phyloP scores from a whole-genome alignment of 78 protist species.

The Isochrysis galbana region DNA sequence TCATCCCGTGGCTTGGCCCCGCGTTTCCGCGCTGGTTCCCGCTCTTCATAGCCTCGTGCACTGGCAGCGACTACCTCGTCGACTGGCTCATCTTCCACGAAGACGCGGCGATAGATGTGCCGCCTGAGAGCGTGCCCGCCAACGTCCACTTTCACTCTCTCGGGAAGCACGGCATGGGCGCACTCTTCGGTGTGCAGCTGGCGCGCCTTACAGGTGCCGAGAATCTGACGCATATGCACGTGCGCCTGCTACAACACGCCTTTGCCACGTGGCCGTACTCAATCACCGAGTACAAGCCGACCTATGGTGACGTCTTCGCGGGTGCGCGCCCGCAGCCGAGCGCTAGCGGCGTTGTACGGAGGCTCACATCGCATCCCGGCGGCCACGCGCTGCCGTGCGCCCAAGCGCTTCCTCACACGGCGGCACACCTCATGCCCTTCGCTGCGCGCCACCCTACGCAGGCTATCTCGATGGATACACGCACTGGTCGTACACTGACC shows the following conservation, averaged over 20 bases:
- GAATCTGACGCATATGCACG: neutral
- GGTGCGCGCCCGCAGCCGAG: no score
- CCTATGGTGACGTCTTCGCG: neutral
- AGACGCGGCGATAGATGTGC: neutral
- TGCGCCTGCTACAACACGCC: neutral
- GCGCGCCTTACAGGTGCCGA: neutral
- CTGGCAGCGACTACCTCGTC: neutral
- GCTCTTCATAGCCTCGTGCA: neutral
- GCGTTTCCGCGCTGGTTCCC: neutral
- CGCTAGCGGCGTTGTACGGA: no score
- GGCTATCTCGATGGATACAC: neutral
- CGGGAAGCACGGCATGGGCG: neutral
- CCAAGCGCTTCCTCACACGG: no score
- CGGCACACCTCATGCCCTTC: no score
- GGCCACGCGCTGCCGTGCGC: no score
- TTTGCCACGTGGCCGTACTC: neutral
- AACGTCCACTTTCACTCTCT: neutral
- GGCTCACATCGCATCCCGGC: no score
- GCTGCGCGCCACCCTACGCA: no score
- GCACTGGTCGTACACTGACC: constrained; percentile 22
- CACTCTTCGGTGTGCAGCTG: neutral
- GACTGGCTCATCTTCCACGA: constrained; percentile 31
- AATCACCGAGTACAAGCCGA: constrained; percentile 22
- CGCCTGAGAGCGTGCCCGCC: neutral
- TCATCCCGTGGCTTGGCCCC: neutral